Evolutionary conservation across 805 yeast species (phyloP).

Genomic region (Metschnikowia borealis): DNA sequence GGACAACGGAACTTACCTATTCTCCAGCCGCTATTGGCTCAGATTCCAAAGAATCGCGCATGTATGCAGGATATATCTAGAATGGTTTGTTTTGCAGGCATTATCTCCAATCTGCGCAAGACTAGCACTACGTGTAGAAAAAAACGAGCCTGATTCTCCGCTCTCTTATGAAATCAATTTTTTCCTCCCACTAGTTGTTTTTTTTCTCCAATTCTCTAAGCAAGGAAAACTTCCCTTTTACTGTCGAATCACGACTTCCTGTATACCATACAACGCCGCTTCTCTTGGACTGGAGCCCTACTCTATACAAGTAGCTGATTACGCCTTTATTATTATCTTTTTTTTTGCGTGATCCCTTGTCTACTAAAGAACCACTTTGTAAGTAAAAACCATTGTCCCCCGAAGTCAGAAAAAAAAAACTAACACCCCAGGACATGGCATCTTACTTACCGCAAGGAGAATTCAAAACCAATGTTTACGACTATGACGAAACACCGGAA

Average conservation of each 20-base stretch:
- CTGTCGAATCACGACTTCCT: neutral
- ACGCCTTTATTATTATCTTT: neutral
- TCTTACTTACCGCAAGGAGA: slow-evolving; percentile 38
- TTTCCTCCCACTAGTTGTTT: neutral
- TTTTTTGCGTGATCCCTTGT: slow-evolving; percentile 2
- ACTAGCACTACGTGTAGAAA: neutral
- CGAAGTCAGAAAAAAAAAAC: neutral
- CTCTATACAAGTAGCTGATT: slow-evolving; percentile 1
- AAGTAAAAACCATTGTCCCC: neutral
- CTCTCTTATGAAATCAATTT: neutral
- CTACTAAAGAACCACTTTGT: slow-evolving; percentile 1
- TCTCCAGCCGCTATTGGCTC: slow-evolving; percentile 1
- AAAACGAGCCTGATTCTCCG: slow-evolving; percentile 3
- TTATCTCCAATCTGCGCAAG: slow-evolving; percentile 4
- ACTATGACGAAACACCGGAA: slow-evolving; percentile 70
- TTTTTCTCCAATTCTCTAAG: neutral
- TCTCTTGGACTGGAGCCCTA: neutral
- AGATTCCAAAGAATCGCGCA: neutral
- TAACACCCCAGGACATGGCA: slow-evolving; percentile 14
- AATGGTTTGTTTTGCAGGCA: slow-evolving; percentile 1
- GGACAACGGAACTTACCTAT: neutral
- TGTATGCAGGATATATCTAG: neutral
- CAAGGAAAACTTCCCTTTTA: neutral
- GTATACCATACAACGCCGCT: neutral
- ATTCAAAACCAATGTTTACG: slow-evolving; percentile 43